Conservation (phyloP, 768 basidiomycete species). For the Lentinula boryana region DNA sequence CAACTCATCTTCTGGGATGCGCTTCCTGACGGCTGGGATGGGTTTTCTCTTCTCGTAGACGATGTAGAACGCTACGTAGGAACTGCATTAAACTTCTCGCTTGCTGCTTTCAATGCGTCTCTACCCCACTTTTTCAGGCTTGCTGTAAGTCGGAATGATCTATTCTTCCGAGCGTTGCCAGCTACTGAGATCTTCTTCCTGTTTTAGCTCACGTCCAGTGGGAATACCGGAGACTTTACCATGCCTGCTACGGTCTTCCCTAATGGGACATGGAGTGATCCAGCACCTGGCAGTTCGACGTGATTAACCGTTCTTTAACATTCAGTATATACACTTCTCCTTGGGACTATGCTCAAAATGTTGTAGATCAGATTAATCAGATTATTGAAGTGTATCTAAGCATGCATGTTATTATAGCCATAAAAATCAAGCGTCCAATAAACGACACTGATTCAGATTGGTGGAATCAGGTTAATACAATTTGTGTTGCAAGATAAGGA, state of each 20-base stretch:
- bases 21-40: conserved; percentile 58
- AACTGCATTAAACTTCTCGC: conserved; percentile 59
- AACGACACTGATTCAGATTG: conserved; percentile 6
- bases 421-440: conserved; percentile 2
- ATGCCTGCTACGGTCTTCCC: conserved; percentile 70
- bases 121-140: conserved; percentile 76
- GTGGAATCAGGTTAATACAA: conserved; percentile 4
- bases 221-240: conserved; percentile 67
- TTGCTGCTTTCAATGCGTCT: conserved; percentile 51
- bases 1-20: conserved; percentile 55
- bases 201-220: conserved; percentile 40
- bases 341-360: background rate
- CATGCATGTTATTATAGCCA: conserved; percentile 5
- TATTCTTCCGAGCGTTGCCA: background rate
- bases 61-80: conserved; percentile 82
- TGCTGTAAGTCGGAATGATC: conserved; percentile 46
- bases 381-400: background rate
- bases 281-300: conserved; percentile 58
- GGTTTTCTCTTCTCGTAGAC: conserved; percentile 76
- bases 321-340: background rate
- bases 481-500: background rate
- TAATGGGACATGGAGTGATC: conserved; percentile 80
- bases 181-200: background rate
- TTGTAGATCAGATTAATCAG: conserved; percentile 2
- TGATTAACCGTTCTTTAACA: background rate